These are phyloP conservation scores for Blastocystis sp. DNA, from an alignment of 352 stramenopile genomes.

Conservation along the genomic window DNA sequence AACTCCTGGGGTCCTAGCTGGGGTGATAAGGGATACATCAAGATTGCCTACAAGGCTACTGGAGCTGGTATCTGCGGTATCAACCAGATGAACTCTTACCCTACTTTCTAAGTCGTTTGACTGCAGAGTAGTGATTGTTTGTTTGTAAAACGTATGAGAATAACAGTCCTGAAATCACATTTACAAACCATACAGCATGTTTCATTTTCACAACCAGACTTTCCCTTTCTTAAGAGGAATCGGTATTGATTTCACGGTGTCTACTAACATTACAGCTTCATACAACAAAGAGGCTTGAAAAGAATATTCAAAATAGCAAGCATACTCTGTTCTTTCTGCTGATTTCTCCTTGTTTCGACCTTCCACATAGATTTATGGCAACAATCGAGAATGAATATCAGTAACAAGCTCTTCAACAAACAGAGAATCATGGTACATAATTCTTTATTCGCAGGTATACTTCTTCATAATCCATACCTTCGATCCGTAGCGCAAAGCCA, in stretches of 20 bases:
- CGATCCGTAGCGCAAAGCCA: not conserved
- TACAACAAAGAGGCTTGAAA: too few relatives aligned
- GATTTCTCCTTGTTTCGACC: too few relatives aligned
- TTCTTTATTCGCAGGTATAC: constrained; percentile 5
- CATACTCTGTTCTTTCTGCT: too few relatives aligned
- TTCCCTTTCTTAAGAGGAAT: too few relatives aligned
- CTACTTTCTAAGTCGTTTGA: constrained; percentile 55
- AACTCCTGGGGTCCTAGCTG: constrained; percentile 91
- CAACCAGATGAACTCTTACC: constrained; percentile 68
- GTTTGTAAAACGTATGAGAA: not conserved
- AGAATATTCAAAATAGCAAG: too few relatives aligned
- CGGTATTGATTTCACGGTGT: too few relatives aligned
- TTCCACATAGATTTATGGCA: too few relatives aligned
- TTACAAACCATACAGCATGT: too few relatives aligned
- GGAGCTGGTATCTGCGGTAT: constrained; percentile 75
- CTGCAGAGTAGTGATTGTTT: not conserved
- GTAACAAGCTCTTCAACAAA: too few relatives aligned
- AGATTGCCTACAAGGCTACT: constrained; percentile 76
- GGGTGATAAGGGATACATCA: constrained; percentile 87
- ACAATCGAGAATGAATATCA: too few relatives aligned
- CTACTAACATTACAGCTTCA: too few relatives aligned
- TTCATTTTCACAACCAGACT: too few relatives aligned
- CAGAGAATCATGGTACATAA: not conserved
- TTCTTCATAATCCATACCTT: constrained; percentile 52
- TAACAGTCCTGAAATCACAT: not conserved